Conservation (phyloP, 352 stramenopile species). For the Globisporangium mamillatum region DNA sequence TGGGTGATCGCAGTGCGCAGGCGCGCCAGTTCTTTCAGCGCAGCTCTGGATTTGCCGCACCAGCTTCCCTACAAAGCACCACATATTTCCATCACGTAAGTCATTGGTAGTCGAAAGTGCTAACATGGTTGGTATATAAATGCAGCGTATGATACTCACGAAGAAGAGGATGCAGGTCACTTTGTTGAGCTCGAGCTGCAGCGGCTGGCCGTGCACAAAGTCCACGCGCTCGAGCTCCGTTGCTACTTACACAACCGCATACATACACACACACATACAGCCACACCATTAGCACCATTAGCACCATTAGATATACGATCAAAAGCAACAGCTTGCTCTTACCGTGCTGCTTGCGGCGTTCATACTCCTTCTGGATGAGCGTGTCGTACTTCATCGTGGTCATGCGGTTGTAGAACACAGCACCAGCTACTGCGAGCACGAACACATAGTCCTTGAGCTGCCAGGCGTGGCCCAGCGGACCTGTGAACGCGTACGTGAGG, state of each 20-base stretch:
- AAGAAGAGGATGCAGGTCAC: slow-evolving; percentile 80
- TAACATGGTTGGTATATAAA: background rate
- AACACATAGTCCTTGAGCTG: slow-evolving; percentile 59
- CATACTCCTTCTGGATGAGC: slow-evolving; percentile 26
- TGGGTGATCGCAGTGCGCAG: slow-evolving; percentile 35
- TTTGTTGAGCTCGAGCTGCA: slow-evolving; percentile 56
- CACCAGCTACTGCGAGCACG: slow-evolving; percentile 45
- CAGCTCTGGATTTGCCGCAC: slow-evolving; percentile 51
- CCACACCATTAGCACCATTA: background rate
- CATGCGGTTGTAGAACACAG: slow-evolving; percentile 57
- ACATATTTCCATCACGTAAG: background rate
- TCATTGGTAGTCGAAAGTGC: background rate
- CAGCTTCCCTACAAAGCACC: slow-evolving; percentile 44
- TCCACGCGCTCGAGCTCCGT: slow-evolving; percentile 45
- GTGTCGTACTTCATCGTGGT: slow-evolving; percentile 53
- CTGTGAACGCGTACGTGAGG: slow-evolving; percentile 45
- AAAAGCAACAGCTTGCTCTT: no score
- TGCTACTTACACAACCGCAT: slow-evolving; percentile 17
- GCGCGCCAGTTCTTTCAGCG: slow-evolving; percentile 46
- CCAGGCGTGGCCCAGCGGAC: slow-evolving; percentile 37
- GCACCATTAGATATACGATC: no score
- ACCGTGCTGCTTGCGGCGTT: slow-evolving; percentile 15
- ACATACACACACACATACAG: background rate
- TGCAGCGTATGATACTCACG: slow-evolving; percentile 27
- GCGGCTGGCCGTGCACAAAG: slow-evolving; percentile 45